Evolutionary conservation across 1,284 basidiomycete species (phyloP), one percentile per base, ranked within the genome.

Genomic region (Peniophora sp.): DNA sequence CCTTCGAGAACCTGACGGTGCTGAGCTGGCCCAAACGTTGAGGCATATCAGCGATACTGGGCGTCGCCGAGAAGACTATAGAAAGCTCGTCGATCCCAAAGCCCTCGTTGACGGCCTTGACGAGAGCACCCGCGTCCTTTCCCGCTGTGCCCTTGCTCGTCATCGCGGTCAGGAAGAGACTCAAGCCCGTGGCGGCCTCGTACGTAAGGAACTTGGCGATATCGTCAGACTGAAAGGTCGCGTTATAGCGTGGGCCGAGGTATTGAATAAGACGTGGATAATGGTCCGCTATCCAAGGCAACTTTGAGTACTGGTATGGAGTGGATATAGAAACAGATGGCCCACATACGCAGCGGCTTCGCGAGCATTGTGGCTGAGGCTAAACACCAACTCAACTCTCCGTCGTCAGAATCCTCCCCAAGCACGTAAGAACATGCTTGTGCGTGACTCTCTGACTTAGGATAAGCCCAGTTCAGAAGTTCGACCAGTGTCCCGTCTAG

Each of bases 171-270:
- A 90, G 65, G 53, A 80, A 79, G 69, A 89, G 84, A 59, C 84
- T 87, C 38, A 89, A 70, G 0, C 87, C 86, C 0, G 87, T 88
- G 2, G 83, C 78, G 0, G 83, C 83, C 55, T 88, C 83, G 61
- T 89, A 91, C 0, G 86, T 90, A 47, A 91, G 69, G 61, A 89
- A 89, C 41, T 77, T 81, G 53, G 80, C 70, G 23, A 90, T 71
- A 2, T 68, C 66, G 63, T 61, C 46, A 58, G 80, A 67, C 76
- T 89, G 88, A 62, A 89, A 88, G 34, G 79, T 80, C 24, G 79
- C 83, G 1, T 69, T 70, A 55, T 92, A 91, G 34, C 83, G 78
- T 2, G 87, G 85, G 1, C 86, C 85, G 11, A 92, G 76, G 59
- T 89, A 84, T 58, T 89, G 83, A 20, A 89, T 74, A 47, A 90